Evolutionary conservation across 192 early-diverging fungal species (phyloP).

Genomic region (Phycomyces nitens): DNA sequence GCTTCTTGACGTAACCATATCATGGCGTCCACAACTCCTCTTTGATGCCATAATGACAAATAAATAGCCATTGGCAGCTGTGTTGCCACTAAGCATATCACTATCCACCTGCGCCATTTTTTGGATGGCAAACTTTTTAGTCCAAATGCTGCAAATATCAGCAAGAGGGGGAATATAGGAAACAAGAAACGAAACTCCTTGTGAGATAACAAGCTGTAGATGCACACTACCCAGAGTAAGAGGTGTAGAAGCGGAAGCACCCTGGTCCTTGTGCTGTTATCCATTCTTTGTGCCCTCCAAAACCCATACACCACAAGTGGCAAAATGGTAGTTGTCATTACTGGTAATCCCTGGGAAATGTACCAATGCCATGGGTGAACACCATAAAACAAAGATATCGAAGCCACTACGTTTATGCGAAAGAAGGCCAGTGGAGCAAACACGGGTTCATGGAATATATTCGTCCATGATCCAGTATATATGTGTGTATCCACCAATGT

Average conservation of each 20-base stretch:
- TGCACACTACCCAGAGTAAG: slow-evolving; percentile 38
- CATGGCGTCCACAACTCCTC: slow-evolving; percentile 90
- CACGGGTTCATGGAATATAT: slow-evolving; percentile 60
- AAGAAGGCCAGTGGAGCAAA: slow-evolving; percentile 79
- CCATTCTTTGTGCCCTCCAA: slow-evolving; percentile 21
- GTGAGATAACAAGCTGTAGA: slow-evolving; percentile 80
- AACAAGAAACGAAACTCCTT: slow-evolving; percentile 97
- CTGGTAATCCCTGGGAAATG: slow-evolving; percentile 73
- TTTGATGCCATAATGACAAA: slow-evolving; percentile 77
- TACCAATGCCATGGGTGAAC: slow-evolving; percentile 92
- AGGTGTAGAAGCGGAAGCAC: slow-evolving; percentile 32
- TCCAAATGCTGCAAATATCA: slow-evolving; percentile 46
- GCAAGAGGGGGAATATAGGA: slow-evolving; percentile 71
- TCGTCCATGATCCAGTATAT: slow-evolving; percentile 65
- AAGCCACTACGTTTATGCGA: slow-evolving; percentile 74
- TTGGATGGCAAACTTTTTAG: slow-evolving; percentile 13
- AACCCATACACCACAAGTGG: slow-evolving; percentile 61
- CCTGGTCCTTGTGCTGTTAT: slow-evolving; percentile 18
- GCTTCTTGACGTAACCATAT: slow-evolving; percentile 58
- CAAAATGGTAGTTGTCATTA: slow-evolving; percentile 72
- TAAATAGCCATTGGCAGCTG: slow-evolving; percentile 72
- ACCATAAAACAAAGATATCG: slow-evolving; percentile 88
- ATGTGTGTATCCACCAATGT: slow-evolving; percentile 62
- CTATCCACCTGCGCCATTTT: slow-evolving; percentile 6
- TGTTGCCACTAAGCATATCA: slow-evolving; percentile 54